Conservation (phyloP, 306 rosid species). For the Citrullus mucosospermus region DNA sequence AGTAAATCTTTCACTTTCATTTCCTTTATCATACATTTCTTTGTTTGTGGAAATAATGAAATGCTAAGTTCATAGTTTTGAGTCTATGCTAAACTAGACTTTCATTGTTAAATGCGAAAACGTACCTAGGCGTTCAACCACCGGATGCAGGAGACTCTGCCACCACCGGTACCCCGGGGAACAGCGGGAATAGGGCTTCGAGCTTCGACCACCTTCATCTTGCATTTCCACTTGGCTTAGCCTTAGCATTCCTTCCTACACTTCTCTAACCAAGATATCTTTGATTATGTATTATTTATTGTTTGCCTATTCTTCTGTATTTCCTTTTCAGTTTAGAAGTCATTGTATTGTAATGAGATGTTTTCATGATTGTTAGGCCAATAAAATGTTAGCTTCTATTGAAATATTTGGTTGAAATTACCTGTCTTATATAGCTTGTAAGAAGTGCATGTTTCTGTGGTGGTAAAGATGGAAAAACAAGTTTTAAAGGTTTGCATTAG, state of each 20-base stretch:
- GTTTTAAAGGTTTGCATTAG: background rate
- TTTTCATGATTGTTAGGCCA: background rate
- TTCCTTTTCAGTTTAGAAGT: background rate
- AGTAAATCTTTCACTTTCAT: background rate
- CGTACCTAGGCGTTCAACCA: background rate
- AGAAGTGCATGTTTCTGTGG: background rate
- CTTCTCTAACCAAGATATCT: constrained; percentile 9
- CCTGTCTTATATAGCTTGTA: background rate
- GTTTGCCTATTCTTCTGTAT: background rate
- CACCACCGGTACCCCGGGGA: background rate
- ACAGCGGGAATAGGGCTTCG: constrained; percentile 7
- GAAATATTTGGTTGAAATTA: background rate
- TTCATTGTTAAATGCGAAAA: background rate
- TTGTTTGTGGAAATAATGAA: background rate
- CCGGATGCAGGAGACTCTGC: background rate
- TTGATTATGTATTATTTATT: background rate
- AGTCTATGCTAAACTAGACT: background rate
- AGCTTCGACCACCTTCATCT: background rate
- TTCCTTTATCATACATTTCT: background rate
- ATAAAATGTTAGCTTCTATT: background rate
- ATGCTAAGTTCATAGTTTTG: background rate
- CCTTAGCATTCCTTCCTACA: constrained; percentile 10
- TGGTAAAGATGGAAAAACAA: background rate
- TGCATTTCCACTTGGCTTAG: constrained; percentile 15
- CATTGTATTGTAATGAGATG: constrained; percentile 6